These are phyloP conservation scores for Termitomyces sp. DNA, from an alignment of 768 basidiomycete genomes.

Conservation along the genomic window DNA sequence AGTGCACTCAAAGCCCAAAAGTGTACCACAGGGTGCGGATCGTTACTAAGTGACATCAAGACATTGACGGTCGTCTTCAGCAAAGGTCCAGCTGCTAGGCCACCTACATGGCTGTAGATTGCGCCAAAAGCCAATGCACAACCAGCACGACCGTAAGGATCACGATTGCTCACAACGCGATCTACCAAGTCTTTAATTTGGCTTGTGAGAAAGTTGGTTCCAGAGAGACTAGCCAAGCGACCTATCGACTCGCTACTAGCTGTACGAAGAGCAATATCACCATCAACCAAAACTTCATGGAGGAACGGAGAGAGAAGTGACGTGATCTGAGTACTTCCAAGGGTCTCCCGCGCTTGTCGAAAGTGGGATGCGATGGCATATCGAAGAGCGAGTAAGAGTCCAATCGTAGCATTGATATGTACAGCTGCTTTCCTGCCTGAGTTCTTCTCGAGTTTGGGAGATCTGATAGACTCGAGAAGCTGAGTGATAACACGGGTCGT, in stretches of 20 bases:
- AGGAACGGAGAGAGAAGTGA: slow-evolving; percentile 61
- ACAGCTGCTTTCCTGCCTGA: slow-evolving; percentile 83
- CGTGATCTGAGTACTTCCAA: slow-evolving; percentile 62
- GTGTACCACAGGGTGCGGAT: slow-evolving; percentile 95
- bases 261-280: slow-evolving; percentile 68
- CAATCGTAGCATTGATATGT: slow-evolving; percentile 71
- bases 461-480: slow-evolving; percentile 60
- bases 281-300: slow-evolving; percentile 81
- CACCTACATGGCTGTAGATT: slow-evolving; percentile 88
- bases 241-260: slow-evolving; percentile 88
- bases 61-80: slow-evolving; percentile 95
- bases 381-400: slow-evolving; percentile 65
- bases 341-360: slow-evolving; percentile 57
- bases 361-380: slow-evolving; percentile 43
- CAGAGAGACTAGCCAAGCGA: slow-evolving; percentile 76
- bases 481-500: slow-evolving; percentile 49
- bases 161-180: slow-evolving; percentile 90
- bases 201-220: slow-evolving; percentile 74
- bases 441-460: slow-evolving; percentile 82
- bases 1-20: slow-evolving; percentile 89
- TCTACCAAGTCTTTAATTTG: slow-evolving; percentile 91
- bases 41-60: slow-evolving; percentile 89
- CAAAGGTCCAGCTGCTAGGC: slow-evolving; percentile 89
- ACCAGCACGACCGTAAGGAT: slow-evolving; percentile 88
- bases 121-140: slow-evolving; percentile 91